These are phyloP conservation scores for Dendrocalamus sinicus DNA, from an alignment of 176 grass and related monocot species.

Conservation along the genomic window DNA sequence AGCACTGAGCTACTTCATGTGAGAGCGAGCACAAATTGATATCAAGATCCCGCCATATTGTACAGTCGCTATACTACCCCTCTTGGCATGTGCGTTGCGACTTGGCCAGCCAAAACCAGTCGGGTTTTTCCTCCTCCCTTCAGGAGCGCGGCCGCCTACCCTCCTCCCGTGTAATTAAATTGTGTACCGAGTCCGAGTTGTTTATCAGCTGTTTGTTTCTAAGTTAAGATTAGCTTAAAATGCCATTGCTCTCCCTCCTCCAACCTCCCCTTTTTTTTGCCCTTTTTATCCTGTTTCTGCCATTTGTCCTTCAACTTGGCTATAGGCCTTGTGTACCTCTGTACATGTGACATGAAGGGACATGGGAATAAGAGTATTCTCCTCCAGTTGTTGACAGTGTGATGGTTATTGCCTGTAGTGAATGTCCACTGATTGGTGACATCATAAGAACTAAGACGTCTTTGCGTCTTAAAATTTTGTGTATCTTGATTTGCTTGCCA, in stretches of 20 bases:
- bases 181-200: conserved; percentile 44
- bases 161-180: conserved; percentile 57
- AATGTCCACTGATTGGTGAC: neutral
- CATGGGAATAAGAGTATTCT: conserved; percentile 49
- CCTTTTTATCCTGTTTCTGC: conserved; percentile 31
- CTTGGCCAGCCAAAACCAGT: conserved; percentile 50
- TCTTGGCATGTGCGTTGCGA: conserved; percentile 34
- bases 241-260: conserved; percentile 14
- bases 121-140: conserved; percentile 48
- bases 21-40: conserved; percentile 47
- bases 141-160: conserved; percentile 30
- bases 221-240: conserved; percentile 34
- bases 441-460: neutral
- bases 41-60: conserved; percentile 36
- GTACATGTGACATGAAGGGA: conserved; percentile 56
- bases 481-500: neutral
- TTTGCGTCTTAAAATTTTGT: neutral
- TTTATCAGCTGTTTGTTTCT: conserved; percentile 52
- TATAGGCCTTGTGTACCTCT: conserved; percentile 58
- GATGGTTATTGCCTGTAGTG: neutral
- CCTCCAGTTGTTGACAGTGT: conserved; percentile 23
- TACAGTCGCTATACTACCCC: conserved; percentile 50
- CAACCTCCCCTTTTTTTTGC: neutral
- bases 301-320: conserved; percentile 41
- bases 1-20: conserved; percentile 99